Conservation (phyloP, 768 basidiomycete species). For the Amanita inopinata region DNA sequence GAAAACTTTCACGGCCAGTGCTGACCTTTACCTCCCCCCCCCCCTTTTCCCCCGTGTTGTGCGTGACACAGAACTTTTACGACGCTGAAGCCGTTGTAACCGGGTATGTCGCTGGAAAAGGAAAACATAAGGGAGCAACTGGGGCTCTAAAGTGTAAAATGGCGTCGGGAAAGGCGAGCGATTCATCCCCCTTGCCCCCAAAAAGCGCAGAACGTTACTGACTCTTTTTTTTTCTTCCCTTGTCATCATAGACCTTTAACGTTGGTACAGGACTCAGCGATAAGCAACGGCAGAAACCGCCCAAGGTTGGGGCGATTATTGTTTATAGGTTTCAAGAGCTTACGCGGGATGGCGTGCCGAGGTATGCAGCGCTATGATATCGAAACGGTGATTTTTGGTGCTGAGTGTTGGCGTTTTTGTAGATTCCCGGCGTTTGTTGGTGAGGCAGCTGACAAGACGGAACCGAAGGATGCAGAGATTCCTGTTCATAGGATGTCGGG, state of each 20-base stretch:
- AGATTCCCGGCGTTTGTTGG: slow-evolving; percentile 50
- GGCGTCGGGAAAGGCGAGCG: slow-evolving; percentile 46
- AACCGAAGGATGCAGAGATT: slow-evolving; percentile 46
- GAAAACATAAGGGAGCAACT: slow-evolving; percentile 36
- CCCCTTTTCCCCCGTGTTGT: too few relatives aligned
- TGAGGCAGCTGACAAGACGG: slow-evolving; percentile 40
- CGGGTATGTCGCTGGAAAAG: slow-evolving; percentile 47
- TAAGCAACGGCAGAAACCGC: slow-evolving; percentile 43
- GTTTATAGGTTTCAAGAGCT: slow-evolving; percentile 53
- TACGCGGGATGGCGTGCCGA: slow-evolving; percentile 45
- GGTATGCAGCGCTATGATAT: slow-evolving; percentile 22
- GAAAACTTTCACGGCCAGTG: not conserved
- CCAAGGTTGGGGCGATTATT: slow-evolving; percentile 44
- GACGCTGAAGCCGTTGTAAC: slow-evolving; percentile 51
- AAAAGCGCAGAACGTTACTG: too few relatives aligned
- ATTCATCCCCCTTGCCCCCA: too few relatives aligned
- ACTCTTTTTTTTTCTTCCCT: not conserved
- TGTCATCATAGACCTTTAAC: slow-evolving; percentile 34
- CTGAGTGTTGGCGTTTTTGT: not conserved
- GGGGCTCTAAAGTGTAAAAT: slow-evolving; percentile 49
- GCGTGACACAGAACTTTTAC: slow-evolving; percentile 35
- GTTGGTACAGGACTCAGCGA: slow-evolving; percentile 48
- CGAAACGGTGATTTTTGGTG: not conserved
- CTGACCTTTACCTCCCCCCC: too few relatives aligned
- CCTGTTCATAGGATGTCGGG: slow-evolving; percentile 20